Evolutionary conservation across 768 basidiomycete species (phyloP).

Genomic region (Auricularia auricula-judae): DNA sequence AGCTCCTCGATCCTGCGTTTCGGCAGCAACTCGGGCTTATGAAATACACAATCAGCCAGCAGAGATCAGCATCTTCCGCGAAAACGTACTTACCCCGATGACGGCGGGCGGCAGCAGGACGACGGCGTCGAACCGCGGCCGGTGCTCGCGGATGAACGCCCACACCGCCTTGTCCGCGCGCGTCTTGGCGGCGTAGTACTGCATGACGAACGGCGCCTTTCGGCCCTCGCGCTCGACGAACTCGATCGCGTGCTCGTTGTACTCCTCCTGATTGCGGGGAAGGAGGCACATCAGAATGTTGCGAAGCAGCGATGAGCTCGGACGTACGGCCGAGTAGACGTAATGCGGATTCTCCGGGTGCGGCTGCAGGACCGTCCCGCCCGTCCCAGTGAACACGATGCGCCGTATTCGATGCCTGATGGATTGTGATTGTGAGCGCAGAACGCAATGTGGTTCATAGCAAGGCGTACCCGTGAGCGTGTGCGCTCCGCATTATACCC

Average conservation of each 20-base stretch:
- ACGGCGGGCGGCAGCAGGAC: not conserved
- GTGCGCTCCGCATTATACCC: not conserved
- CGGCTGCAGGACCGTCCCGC: not conserved
- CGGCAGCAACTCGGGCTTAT: not conserved
- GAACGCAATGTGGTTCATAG: not conserved
- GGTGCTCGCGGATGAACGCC: not conserved
- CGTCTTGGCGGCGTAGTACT: not conserved
- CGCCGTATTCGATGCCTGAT: not conserved
- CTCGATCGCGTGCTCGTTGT: not conserved
- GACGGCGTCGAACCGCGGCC: not conserved
- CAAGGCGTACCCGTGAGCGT: not conserved
- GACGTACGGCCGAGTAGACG: not conserved
- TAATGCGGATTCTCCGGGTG: not conserved
- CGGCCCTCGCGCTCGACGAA: not conserved
- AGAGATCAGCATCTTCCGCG: not conserved
- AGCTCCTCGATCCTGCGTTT: not conserved
- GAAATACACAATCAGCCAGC: too few relatives aligned
- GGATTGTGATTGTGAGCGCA: not conserved
- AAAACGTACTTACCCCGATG: not conserved
- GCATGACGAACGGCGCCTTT: not conserved
- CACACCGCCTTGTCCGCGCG: not conserved
- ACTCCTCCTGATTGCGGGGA: not conserved
- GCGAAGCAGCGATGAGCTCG: not conserved
- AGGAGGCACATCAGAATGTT: not conserved
- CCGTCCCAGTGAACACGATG: not conserved